phyloP scores from a whole-genome alignment of 1,139 yeast genomes.

The Lodderomyces elongisporus region DNA sequence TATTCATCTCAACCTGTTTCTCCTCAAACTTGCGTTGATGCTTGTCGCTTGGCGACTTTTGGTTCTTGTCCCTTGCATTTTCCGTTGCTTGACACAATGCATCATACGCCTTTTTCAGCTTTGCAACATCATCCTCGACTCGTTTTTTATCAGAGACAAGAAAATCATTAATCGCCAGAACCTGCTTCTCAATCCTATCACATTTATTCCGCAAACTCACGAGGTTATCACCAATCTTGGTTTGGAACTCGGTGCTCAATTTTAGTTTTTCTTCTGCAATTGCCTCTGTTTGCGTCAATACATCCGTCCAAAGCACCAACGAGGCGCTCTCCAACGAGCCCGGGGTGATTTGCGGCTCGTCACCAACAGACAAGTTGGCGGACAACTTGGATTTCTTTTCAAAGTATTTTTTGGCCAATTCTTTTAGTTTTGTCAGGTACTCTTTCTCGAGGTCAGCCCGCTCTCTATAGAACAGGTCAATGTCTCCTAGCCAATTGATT shows the following conservation, averaged over 20 bases:
- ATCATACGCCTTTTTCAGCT: conserved; percentile 74
- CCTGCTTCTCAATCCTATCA: conserved; percentile 50
- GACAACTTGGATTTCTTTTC: conserved; percentile 70
- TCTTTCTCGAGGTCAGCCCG: conserved; percentile 79
- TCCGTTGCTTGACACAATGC: conserved; percentile 78
- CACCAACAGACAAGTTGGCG: conserved; percentile 80
- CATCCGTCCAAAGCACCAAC: conserved; percentile 92
- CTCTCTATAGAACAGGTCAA: conserved; percentile 80
- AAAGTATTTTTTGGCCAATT: conserved; percentile 64
- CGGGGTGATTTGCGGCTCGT: conserved; percentile 84
- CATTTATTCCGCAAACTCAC: conserved; percentile 50
- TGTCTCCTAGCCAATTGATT: conserved; percentile 67
- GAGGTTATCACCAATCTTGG: conserved; percentile 62
- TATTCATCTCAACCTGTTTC: conserved; percentile 76
- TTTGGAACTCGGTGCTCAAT: conserved; percentile 58
- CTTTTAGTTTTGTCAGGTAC: conserved; percentile 63
- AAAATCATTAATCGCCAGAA: conserved; percentile 56
- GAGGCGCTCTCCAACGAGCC: conserved; percentile 91
- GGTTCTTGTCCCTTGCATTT: conserved; percentile 66
- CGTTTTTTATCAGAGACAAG: conserved; percentile 53
- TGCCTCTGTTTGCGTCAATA: conserved; percentile 77
- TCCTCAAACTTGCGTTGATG: conserved; percentile 54
- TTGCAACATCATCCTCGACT: conserved; percentile 61
- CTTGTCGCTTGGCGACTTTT: conserved; percentile 55
- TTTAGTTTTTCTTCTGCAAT: conserved; percentile 64